Evolutionary conservation across 192 early-diverging fungal species (phyloP).

Genomic region (Jimgerdemannia flammicorona): DNA sequence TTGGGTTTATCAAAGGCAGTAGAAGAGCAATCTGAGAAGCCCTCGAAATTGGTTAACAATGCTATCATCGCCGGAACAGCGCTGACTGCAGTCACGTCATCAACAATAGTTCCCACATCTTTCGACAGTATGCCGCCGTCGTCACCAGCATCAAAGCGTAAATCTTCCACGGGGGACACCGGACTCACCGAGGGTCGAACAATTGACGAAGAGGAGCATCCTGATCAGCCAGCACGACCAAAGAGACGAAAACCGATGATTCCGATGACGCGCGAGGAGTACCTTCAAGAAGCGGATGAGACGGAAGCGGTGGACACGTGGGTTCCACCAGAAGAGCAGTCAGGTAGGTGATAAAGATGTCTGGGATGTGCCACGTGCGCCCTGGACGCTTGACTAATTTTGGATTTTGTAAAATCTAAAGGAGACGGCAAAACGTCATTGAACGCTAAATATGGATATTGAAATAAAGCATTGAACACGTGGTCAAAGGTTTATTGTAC

Average conservation of each 20-base stretch:
- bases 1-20: not conserved
- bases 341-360: not conserved
- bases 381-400: not conserved
- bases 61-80: not conserved
- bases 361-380: not conserved
- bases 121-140: not conserved
- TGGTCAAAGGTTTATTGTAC: not conserved
- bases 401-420: not conserved
- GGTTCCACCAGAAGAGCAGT: conserved; percentile 3
- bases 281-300: not conserved
- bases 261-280: not conserved
- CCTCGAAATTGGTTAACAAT: not conserved
- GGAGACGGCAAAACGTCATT: conserved; percentile 2
- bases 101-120: not conserved
- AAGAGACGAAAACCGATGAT: not conserved
- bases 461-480: not conserved
- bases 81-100: not conserved
- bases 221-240: not conserved
- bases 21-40: not conserved
- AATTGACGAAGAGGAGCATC: too few species aligned
- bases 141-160: not conserved
- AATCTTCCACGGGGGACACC: not conserved
- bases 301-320: not conserved
- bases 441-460: conserved; percentile 1
- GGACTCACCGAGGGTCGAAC: not conserved